Conservation (phyloP, 2,329 filamentous ascomycete genomes). For the Pyrenochaeta sp. region DNA sequence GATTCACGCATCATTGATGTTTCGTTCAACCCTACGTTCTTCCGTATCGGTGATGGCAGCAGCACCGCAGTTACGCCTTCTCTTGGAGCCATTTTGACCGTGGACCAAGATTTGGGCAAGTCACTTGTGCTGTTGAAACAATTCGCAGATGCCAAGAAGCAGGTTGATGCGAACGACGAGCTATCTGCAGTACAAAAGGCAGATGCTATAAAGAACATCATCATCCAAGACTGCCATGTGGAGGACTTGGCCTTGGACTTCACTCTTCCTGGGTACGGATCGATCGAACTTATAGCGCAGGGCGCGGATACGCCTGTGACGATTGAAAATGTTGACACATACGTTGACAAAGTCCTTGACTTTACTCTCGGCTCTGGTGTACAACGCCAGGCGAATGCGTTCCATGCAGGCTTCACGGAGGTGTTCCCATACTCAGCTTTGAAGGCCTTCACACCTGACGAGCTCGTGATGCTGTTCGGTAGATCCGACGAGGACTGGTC, state of each 20-base stretch:
- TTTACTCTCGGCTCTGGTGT: constrained; percentile 91
- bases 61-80: constrained; percentile 76
- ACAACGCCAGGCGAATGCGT: constrained; percentile 87
- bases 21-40: constrained; percentile 97
- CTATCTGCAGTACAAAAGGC: constrained; percentile 76
- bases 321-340: constrained; percentile 89
- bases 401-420: constrained; percentile 88
- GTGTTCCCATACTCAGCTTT: constrained; percentile 96
- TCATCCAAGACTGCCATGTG: constrained; percentile 77
- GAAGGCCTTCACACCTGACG: constrained; percentile 91
- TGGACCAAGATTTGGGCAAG: constrained; percentile 85
- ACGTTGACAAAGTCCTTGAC: constrained; percentile 89
- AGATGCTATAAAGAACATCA: constrained; percentile 72
- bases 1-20: constrained; percentile 98
- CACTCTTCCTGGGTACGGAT: constrained; percentile 84
- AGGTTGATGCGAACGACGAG: constrained; percentile 75
- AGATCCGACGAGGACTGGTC: constrained; percentile 96
- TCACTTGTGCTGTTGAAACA: constrained; percentile 88
- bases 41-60: constrained; percentile 81
- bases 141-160: constrained; percentile 83
- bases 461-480: constrained; percentile 94
- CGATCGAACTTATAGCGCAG: constrained; percentile 81
- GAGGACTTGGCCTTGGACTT: constrained; percentile 94
- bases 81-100: constrained; percentile 85
- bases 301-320: constrained; percentile 80